phyloP scores from a whole-genome alignment of 768 basidiomycete species.

The Rhodotorula toruloides region DNA sequence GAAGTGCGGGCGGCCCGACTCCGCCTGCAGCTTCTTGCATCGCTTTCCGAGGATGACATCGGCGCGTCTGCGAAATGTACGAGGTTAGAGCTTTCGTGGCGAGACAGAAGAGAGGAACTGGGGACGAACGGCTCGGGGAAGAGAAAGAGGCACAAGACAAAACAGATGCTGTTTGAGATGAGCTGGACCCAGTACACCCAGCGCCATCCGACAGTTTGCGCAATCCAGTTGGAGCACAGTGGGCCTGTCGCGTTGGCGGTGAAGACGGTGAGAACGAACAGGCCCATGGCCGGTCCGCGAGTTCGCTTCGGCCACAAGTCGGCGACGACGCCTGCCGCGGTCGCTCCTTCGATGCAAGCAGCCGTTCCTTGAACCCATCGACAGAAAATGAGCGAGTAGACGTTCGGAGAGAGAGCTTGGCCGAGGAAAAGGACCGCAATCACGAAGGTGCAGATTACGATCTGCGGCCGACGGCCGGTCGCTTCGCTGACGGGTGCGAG shows the following conservation, averaged over 20 bases:
- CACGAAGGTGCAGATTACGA: conserved; percentile 35
- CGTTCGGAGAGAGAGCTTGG: conserved; percentile 31
- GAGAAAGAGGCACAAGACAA: conserved; percentile 29
- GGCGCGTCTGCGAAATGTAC: conserved; percentile 6
- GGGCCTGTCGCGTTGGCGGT: conserved; percentile 39
- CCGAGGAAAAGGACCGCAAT: conserved; percentile 37
- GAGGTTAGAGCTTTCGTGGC: not conserved
- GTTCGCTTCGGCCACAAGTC: conserved; percentile 25
- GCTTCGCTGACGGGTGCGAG: conserved; percentile 38
- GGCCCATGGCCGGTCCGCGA: conserved; percentile 22
- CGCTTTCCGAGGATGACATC: conserved; percentile 38
- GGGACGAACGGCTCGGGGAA: conserved; percentile 20
- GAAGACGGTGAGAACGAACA: conserved; percentile 38
- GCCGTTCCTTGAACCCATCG: conserved; percentile 28
- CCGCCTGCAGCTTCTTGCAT: conserved; percentile 9
- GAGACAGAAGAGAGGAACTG: not conserved
- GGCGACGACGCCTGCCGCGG: conserved; percentile 32
- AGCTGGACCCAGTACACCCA: conserved; percentile 43
- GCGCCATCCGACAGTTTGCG: conserved; percentile 36
- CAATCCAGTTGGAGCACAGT: conserved; percentile 37
- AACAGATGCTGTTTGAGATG: conserved; percentile 27
- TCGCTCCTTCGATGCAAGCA: not conserved
- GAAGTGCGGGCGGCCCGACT: conserved; percentile 31
- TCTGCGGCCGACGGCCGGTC: conserved; percentile 40
- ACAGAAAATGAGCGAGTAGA: conserved; percentile 24